Base-by-base conservation (phyloP, 1,139 yeast genomes). In the Saccharomycopsis hybrid region DNA sequence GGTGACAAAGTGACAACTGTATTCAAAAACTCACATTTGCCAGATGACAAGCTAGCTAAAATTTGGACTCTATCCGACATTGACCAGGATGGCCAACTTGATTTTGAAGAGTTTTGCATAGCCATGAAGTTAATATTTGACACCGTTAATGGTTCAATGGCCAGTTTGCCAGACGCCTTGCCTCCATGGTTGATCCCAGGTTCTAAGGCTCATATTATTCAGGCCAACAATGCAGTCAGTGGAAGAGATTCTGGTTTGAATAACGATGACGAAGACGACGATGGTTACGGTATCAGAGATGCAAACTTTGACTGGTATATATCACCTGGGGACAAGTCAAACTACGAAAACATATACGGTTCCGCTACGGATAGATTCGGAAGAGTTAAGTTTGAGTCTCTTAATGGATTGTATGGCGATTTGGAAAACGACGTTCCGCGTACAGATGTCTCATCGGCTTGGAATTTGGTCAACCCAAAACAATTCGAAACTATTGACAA, bases 91-190 rank as follows among this genome's bases (percentile, higher is more conserved):
- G 97, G 96, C 25, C 74, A 74, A 58, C 74, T 92, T 59, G 99
- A 94, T 65, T 92, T 92, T 65, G 99, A 92, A 66, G 98, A 92
- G 68, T 92, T 92, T 66, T 92, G 97, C 64, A 88, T 92, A 56
- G 92, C 97, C 51, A 94, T 92, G 98, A 76, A 97, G 57, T 75
- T 92, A 55, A 86, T 90, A 46, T 94, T 89, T 64, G 98, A 92
- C 65, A 68, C 85, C 61, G 92, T 92, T 47, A 89, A 90, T 65
- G 89, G 90, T 31, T 82, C 80, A 43, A 71, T 76, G 46, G 64
- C 73, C 7, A 67, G 70, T 25, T 73, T 90, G 4, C 98, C 98
- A 1, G 65, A 69, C 27, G 74, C 75, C 48, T 73, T 92, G 52
- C 98, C 98, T 1, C 80, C 77, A 41, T 90, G 97, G 97, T 77